Evolutionary conservation across 345 rosid genomes (phyloP), one percentile per base, ranked within the genome.

Genomic region (Eucalyptus curtisii): DNA sequence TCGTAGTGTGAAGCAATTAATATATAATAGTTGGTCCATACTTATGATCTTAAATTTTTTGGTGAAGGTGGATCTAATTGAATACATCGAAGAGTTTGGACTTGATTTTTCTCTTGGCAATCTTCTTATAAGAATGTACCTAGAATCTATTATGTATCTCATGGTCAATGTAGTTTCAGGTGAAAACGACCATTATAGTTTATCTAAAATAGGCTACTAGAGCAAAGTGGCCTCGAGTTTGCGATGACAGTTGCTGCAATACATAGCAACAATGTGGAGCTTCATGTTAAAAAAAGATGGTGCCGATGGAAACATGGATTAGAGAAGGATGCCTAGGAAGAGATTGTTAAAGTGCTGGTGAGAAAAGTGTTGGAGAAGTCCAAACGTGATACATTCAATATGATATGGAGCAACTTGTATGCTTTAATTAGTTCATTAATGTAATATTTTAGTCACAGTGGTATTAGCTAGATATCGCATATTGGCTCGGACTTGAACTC

Each of bases 241-340:
- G 31, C 1, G 0, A 5, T 59, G 31, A 59, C 1, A 0, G 7
- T 12, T 25, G 66, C 66, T 59, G 2, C 4, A 25, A 25, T 25
- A 59, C 66, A 6, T 12, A 59, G 7, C n/a, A 59, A 59, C 14
- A 59, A 3, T 57, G 64, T 25, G 64, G 0, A 57, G n/a, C 64
- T 57, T 57, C 64, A 57, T 57, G 64, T 57, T 57, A 57, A 57
- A 25, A 57, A 25, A 57, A 57, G n/a, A 57, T 2, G 64, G 64
- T 57, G 64, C 14, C 13, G 0, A 57, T 24, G 64, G 64, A 5
- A 57, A 57, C 7, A 57, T 57, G 64, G n/a, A 57, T 57, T 12
- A 57, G 64, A 57, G 64, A 57, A 57, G 14, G 13, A 27, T 57
- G 14, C n/a, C n/a, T 9, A 57, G 14, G n/a, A 57, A 11, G 64